These are phyloP conservation scores for Yamadazyma kitorensis DNA, from an alignment of 805 yeast genomes.

Conservation along the genomic window DNA sequence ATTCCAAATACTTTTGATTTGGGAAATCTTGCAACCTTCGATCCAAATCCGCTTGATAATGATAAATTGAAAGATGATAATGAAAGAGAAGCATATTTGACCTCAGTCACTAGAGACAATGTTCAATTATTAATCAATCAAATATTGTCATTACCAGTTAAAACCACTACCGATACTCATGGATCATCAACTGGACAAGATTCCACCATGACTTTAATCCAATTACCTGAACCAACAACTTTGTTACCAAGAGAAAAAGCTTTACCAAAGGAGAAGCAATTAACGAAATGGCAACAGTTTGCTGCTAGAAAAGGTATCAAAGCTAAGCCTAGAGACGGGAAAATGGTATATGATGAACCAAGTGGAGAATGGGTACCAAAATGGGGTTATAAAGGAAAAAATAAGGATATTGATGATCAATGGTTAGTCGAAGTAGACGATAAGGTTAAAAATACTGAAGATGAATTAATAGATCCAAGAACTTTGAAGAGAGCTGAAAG, in stretches of 20 bases:
- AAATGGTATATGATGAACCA: slow-evolving; percentile 85
- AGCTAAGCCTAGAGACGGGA: slow-evolving; percentile 86
- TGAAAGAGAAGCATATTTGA: slow-evolving; percentile 62
- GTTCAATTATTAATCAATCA: slow-evolving; percentile 90
- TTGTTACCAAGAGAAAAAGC: slow-evolving; percentile 93
- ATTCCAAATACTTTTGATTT: slow-evolving; percentile 87
- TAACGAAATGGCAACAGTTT: slow-evolving; percentile 95
- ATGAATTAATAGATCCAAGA: slow-evolving; percentile 84
- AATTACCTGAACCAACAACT: slow-evolving; percentile 80
- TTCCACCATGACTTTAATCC: slow-evolving; percentile 77
- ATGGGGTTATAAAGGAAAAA: slow-evolving; percentile 97
- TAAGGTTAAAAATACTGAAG: slow-evolving; percentile 47
- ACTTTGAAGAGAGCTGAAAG: slow-evolving; percentile 77
- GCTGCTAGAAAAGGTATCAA: slow-evolving; percentile 94
- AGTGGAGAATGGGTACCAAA: slow-evolving; percentile 94
- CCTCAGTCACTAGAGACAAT: slow-evolving; percentile 78
- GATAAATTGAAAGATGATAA: slow-evolving; percentile 51
- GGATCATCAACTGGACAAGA: slow-evolving; percentile 58
- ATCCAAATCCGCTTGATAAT: slow-evolving; percentile 79
- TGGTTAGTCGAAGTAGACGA: slow-evolving; percentile 96
- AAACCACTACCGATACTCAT: slow-evolving; percentile 75
- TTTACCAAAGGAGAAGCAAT: slow-evolving; percentile 86
- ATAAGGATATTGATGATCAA: slow-evolving; percentile 81
- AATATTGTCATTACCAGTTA: slow-evolving; percentile 82
- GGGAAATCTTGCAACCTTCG: slow-evolving; percentile 89